These are phyloP conservation scores for Favolaschia claudopus DNA, from an alignment of 768 basidiomycete species.

Conservation along the genomic window DNA sequence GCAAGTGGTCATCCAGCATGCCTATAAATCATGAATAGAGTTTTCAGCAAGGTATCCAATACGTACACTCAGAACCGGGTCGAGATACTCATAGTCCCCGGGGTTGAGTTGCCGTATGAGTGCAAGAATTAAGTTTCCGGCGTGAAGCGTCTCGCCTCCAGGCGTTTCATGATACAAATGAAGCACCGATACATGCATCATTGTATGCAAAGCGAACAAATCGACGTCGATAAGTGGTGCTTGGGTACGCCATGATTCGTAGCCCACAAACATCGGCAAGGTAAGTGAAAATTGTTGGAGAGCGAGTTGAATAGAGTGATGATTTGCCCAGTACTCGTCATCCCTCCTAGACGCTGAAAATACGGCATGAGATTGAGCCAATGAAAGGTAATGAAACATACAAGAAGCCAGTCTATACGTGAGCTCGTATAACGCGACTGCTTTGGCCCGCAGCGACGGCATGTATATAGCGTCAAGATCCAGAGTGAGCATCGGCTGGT, in stretches of 20 bases:
- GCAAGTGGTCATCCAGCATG: slow-evolving; percentile 49
- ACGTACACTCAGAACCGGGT: slow-evolving; percentile 63
- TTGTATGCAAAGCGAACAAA: slow-evolving; percentile 55
- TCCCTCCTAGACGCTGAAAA: slow-evolving; percentile 35
- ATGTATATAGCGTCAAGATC: too few species aligned
- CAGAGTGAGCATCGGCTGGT: slow-evolving; percentile 67
- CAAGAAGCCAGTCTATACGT: slow-evolving; percentile 52
- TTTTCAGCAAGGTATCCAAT: background rate
- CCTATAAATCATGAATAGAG: slow-evolving; percentile 29
- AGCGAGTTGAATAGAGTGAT: slow-evolving; percentile 52
- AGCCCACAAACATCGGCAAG: slow-evolving; percentile 48
- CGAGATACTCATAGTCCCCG: slow-evolving; percentile 59
- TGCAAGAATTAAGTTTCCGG: slow-evolving; percentile 51
- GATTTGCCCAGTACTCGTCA: slow-evolving; percentile 46
- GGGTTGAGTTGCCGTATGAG: slow-evolving; percentile 56
- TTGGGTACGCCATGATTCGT: slow-evolving; percentile 40
- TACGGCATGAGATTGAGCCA: slow-evolving; percentile 7
- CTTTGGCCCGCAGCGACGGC: slow-evolving; percentile 73
- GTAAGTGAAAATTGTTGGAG: slow-evolving; percentile 51
- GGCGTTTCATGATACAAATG: slow-evolving; percentile 54
- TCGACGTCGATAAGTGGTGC: slow-evolving; percentile 48
- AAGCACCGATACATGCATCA: slow-evolving; percentile 57
- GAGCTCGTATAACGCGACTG: slow-evolving; percentile 78
- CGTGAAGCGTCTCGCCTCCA: slow-evolving; percentile 50
- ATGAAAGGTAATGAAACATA: slow-evolving; percentile 34